Evolutionary conservation across 768 basidiomycete species (phyloP), one percentile per base, ranked within the genome.

Genomic region (Goffeauzyma gilvescens): DNA sequence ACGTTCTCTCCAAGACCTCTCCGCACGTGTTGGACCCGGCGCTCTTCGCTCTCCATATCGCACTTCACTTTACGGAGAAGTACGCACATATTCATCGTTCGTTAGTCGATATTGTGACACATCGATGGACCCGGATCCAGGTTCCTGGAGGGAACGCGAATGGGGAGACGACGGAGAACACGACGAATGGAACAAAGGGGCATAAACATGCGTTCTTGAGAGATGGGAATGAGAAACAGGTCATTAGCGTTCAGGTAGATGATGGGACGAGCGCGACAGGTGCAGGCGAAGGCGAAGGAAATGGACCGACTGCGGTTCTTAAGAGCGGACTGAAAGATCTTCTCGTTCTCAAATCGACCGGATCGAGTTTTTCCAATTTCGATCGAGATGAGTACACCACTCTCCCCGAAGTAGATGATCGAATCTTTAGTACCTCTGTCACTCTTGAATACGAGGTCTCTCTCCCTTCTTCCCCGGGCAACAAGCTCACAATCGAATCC

Each of bases 391-490:
- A 86, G 55, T 55, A 41, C 42, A 87, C 87, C n/a, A 87, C 83
- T 1, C 73, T 90, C 17, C 67, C 62, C 59, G 66, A 81, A 50
- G 87, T 90, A 32, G 63, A 76, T 52, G 90, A 96, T 50, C 74
- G 90, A 7, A 79, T 95, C 54, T 79, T 96, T 66, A 82, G 80
- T 14, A 95, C 90, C 2, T 74, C 81, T 4, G 68, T 96, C 43
- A 81, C 90, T 49, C 68, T 85, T 18, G 60, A 65, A 1, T 89
- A 86, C 62, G 71, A 66, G 1, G 81, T 84, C 58, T 50, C 58
- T 6, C 54, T 64, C 8, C 63, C 63, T 6, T 6, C 37, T 10
- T n/a, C n/a, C n/a, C 46, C 58, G 14, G 51, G 55, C 46, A 50
- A 48, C 34, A 51, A 56, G 3, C 46, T 63, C 3, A 49, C 48